A percentile compares a stretch with the other conserved stretches of the same genome.
These are phyloP conservation scores for Colletotrichum costaricense DNA, from an alignment of 2,329 filamentous ascomycete genomes.

Conservation along the genomic window DNA sequence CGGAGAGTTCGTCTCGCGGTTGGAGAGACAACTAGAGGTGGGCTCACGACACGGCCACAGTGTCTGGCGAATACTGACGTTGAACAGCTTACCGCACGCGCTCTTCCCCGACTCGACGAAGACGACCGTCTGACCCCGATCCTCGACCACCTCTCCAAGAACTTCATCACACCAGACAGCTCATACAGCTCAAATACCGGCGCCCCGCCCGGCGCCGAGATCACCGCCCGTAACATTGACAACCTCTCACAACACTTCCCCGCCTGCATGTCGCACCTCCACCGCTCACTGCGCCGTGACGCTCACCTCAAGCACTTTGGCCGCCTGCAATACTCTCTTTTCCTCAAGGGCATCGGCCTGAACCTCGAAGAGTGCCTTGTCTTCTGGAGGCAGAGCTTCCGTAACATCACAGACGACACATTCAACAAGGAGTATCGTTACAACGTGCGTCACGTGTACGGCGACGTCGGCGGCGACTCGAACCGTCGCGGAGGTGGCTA, in stretches of 20 bases:
- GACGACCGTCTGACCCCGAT: conserved; percentile 86
- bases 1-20: conserved; percentile 81
- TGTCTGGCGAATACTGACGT: conserved; percentile 9
- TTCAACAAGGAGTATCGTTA: conserved; percentile 99
- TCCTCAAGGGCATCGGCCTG: conserved; percentile 95
- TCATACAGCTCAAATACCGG: conserved; percentile 75
- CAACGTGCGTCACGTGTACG: conserved; percentile 95
- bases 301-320: conserved; percentile 94
- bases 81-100: conserved; percentile 83
- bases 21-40: conserved; percentile 82
- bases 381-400: conserved; percentile 92
- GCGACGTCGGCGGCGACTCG: conserved; percentile 92
- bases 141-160: conserved; percentile 86
- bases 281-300: conserved; percentile 86
- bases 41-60: background rate
- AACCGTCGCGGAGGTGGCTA: conserved; percentile 90
- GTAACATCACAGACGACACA: conserved; percentile 87
- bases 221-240: conserved; percentile 84
- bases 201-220: conserved; percentile 75
- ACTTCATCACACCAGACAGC: conserved; percentile 92
- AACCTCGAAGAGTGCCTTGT: conserved; percentile 90
- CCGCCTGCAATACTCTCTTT: conserved; percentile 93
- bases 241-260: conserved; percentile 84
- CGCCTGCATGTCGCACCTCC: conserved; percentile 93
- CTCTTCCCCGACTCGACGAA: conserved; percentile 91